Evolutionary conservation across 352 stramenopile species (phyloP), one percentile per base, ranked within the genome.

Genomic region (Phytophthora pisi): DNA sequence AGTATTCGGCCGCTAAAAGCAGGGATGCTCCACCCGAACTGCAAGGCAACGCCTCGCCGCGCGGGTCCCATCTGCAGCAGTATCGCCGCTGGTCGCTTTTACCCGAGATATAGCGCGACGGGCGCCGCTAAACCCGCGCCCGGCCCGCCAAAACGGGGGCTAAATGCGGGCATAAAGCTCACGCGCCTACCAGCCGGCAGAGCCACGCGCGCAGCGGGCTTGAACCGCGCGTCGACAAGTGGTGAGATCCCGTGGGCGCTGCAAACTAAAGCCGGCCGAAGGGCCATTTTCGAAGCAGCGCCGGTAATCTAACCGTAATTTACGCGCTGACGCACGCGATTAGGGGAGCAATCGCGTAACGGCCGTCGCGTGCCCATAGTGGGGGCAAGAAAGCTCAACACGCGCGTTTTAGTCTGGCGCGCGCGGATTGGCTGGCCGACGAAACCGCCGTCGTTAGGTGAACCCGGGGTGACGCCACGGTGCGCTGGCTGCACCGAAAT

Each of bases 1-100:
- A 72, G 57, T 64, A 75, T 31, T 68, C 54, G 50, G 47, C 31
- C 47, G 11, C 51, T 69, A 63, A 66, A 69, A 69, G 11, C 63
- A 61, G 45, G 47, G 57, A 69, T 75, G 64, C 64, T 55, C 46
- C 57, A n/a, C 47, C 67, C 56, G 20, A 73, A 76, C 64, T 73
- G 68, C 68, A 76, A 68, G 28, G 57, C 57, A 42, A 62, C 38
- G 42, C 49, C 61, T 36, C 57, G 6, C 18, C 43, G n/a, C n/a
- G 20, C 20, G 20, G 52, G 64, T 69, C 68, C 64, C 69, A 76
- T 73, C 68, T 75, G 64, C 64, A 65, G 45, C 28, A 49, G 15
- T 11, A 16, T 5, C 46, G 24, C 40, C 58, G 52, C 66, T 64
- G 30, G 43, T 23, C 30, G 15, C 13, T 52, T 59, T 55, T 60